These are phyloP conservation scores for Sporisorium exsertum DNA, from an alignment of 1,284 basidiomycete species.

Conservation along the genomic window DNA sequence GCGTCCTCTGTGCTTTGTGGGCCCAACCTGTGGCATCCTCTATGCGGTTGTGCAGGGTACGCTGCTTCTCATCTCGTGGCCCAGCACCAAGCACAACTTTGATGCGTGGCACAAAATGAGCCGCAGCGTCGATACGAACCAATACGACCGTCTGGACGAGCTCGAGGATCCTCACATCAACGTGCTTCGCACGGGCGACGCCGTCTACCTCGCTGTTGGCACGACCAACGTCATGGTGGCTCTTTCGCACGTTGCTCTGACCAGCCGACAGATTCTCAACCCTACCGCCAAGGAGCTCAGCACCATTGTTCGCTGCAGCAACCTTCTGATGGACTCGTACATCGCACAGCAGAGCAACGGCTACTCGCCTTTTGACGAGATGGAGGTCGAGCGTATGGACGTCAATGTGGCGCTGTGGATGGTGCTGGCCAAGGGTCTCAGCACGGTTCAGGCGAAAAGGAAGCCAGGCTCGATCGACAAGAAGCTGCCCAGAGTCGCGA, in stretches of 20 bases:
- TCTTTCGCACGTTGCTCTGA: conserved; percentile 27
- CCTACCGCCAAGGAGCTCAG: conserved; percentile 13
- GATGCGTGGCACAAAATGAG: conserved; percentile 15
- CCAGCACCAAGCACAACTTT: conserved; percentile 23
- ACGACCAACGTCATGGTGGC: conserved; percentile 25
- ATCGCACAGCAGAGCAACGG: conserved; percentile 16
- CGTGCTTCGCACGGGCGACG: conserved; percentile 29
- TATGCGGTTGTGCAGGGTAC: conserved; percentile 32
- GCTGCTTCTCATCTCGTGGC: conserved; percentile 36
- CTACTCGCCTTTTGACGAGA: conserved; percentile 30
- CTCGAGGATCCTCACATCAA: conserved; percentile 26
- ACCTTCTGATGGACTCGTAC: conserved; percentile 21
- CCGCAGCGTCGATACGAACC: background rate
- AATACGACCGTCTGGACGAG: conserved; percentile 16
- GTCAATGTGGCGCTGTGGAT: conserved; percentile 11
- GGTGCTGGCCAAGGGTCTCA: background rate
- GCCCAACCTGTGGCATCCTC: conserved; percentile 21
- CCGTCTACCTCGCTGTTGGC: conserved; percentile 26
- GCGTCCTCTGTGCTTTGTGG: conserved; percentile 8
- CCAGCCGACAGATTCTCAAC: conserved; percentile 32
- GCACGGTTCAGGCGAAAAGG: background rate
- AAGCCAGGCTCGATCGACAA: background rate
- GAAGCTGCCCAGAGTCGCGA: background rate
- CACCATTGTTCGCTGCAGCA: conserved; percentile 11
- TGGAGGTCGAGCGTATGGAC: conserved; percentile 23